Base-by-base conservation (phyloP, 2,329 filamentous ascomycete species). In the Curvularia eragrostidis region DNA sequence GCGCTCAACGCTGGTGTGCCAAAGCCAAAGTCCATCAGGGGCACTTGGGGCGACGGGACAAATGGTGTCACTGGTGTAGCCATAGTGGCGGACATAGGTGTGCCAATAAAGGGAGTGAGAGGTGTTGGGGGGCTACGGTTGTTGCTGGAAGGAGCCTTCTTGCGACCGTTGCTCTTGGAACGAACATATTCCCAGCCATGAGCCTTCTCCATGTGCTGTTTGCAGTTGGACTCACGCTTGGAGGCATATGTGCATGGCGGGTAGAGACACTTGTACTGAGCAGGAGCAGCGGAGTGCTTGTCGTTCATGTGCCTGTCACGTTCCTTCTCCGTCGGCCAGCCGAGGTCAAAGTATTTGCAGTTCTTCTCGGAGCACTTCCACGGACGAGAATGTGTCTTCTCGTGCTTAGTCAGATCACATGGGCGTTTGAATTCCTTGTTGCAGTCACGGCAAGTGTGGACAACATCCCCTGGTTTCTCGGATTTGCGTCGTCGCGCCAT, bases 131-230 rank as follows among this genome's bases (percentile, higher is more conserved):
- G 68, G 59, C 68, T 74, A 23, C 66, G 69, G 28, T 66, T 71
- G 36, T 65, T 65, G 42, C 57, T 52, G 15, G 68, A 59, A 21
- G 68, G 58, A 28, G 66, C 60, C 70, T 75, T 77, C 65, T 75
- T 77, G 36, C 71, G 69, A 52, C 91, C 90, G 72, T 96, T 97
- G 77, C 90, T 93, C 85, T 97, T 97, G 58, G 92, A 94, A 64
- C 94, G 90, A 54, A 93, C 85, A 68, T 97, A 97, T n/a, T 84
- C 83, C 90, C 91, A 97, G 57, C 89, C 89, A 71, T 98, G 93
- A 0, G 91, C 90, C 79, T 97, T 97, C 81, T 98, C 94, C 93
- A 97, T 97, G 79, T 98, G 93, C 78, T 97, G 94, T 77, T 97
- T 97, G 85, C 92, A 96, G 78, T 98, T 98, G 62, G 91, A 95